phyloP scores from a whole-genome alignment of 192 early-diverging fungal species.

The Rhizophagus clarus region DNA sequence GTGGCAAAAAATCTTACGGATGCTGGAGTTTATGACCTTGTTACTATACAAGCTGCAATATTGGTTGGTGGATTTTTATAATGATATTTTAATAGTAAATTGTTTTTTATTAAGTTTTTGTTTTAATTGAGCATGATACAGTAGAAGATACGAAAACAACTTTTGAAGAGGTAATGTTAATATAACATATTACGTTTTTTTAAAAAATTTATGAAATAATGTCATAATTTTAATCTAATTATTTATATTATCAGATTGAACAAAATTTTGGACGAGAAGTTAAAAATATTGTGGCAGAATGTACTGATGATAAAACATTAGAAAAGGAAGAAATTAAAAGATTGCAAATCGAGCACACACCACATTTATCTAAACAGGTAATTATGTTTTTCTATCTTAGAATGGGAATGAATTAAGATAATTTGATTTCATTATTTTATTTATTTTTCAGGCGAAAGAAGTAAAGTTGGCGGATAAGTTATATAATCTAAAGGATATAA shows the following conservation, averaged over 20 bases:
- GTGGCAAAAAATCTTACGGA: slow-evolving; percentile 54
- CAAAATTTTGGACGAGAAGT: slow-evolving; percentile 52
- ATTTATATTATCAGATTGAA: slow-evolving; percentile 39
- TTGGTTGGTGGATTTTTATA: slow-evolving; percentile 30
- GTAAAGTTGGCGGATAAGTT: slow-evolving; percentile 70
- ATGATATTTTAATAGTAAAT: not conserved
- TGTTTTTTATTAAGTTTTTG: not conserved
- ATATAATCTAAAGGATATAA: slow-evolving; percentile 62
- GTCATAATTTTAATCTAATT: not conserved
- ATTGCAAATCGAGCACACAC: slow-evolving; percentile 57
- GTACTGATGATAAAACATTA: slow-evolving; percentile 62
- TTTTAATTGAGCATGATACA: slow-evolving; percentile 56
- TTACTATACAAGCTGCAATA: slow-evolving; percentile 54
- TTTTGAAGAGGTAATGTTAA: slow-evolving; percentile 51
- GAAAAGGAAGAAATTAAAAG: slow-evolving; percentile 53
- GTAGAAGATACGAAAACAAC: slow-evolving; percentile 70
- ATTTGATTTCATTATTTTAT: not conserved
- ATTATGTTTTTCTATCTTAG: too few species aligned
- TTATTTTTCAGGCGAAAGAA: slow-evolving; percentile 54
- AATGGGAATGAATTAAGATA: not conserved
- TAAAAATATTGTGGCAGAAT: slow-evolving; percentile 53
- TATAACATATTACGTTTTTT: not conserved
- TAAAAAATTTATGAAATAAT: not conserved
- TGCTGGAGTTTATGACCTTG: slow-evolving; percentile 50
- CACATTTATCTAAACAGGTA: slow-evolving; percentile 51